A percentile compares a stretch with the other conserved stretches of the same genome.
Conservation (phyloP, 306 rosid species). For the Rosa persica region DNA sequence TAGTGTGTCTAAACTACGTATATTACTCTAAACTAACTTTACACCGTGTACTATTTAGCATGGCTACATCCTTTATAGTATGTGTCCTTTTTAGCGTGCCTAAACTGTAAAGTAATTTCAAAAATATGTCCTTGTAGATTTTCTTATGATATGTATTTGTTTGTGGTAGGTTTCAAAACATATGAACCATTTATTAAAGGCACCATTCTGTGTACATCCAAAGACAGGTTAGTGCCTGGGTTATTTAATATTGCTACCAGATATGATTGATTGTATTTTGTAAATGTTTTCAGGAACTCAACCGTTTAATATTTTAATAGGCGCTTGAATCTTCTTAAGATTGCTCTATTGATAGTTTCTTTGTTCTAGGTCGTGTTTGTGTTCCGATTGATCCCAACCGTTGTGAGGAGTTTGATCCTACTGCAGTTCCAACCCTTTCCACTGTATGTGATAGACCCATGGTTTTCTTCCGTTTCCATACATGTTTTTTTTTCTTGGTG, state of each 20-base stretch:
- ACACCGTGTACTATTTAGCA: background rate
- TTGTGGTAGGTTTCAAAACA: slow-evolving; percentile 73
- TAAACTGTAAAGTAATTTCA: background rate
- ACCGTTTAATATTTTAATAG: background rate
- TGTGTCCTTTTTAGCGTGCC: background rate
- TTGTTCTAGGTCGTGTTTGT: slow-evolving; percentile 71
- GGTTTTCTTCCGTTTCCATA: slow-evolving; percentile 11
- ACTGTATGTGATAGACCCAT: slow-evolving; percentile 37
- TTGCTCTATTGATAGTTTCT: slow-evolving; percentile 28
- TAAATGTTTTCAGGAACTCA: background rate
- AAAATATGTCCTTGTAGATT: background rate
- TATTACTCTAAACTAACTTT: background rate
- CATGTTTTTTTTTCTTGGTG: background rate
- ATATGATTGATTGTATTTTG: background rate
- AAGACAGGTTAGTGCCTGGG: slow-evolving; percentile 58
- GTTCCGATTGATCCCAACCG: slow-evolving; percentile 73
- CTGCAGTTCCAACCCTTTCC: slow-evolving; percentile 74
- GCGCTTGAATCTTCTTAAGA: slow-evolving; percentile 12
- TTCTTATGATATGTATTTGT: slow-evolving; percentile 9
- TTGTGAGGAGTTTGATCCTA: slow-evolving; percentile 87
- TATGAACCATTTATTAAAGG: slow-evolving; percentile 90
- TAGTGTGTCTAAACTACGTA: background rate
- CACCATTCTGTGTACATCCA: slow-evolving; percentile 88
- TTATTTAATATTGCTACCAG: background rate
- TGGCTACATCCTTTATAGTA: background rate